These are phyloP conservation scores for Crithidia expoeki DNA, from an alignment of 208 protist species.

Conservation along the genomic window DNA sequence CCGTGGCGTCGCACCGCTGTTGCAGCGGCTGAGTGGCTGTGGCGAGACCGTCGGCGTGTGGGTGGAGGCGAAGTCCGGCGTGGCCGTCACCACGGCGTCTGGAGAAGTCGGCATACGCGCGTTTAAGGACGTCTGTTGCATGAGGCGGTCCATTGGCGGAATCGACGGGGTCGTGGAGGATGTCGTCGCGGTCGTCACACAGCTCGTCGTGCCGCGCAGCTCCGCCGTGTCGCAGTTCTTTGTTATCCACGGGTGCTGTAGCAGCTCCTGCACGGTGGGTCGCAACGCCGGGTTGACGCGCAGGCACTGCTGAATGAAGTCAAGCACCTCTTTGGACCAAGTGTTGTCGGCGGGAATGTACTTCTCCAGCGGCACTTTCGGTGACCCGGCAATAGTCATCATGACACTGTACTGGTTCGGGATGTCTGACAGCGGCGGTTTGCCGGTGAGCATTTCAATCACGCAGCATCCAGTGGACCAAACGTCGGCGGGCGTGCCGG, in stretches of 20 bases:
- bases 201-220: conserved; percentile 21
- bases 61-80: background rate
- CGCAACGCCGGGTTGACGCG: conserved; percentile 53
- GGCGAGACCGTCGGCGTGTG: background rate
- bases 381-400: conserved; percentile 70
- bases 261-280: conserved; percentile 57
- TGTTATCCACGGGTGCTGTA: conserved; percentile 70
- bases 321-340: conserved; percentile 56
- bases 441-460: conserved; percentile 89
- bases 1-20: conserved; percentile 6
- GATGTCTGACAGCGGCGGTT: conserved; percentile 63
- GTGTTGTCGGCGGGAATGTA: conserved; percentile 67
- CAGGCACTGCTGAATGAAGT: conserved; percentile 72
- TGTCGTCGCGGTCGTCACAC: background rate
- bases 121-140: too few species aligned
- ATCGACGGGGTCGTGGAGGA: conserved; percentile 8
- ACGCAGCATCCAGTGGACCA: conserved; percentile 93
- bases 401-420: conserved; percentile 80
- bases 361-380: conserved; percentile 45
- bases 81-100: conserved; percentile 1
- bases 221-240: conserved; percentile 23
- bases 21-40: background rate
- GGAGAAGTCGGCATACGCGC: conserved; percentile 1
- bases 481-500: conserved; percentile 69
- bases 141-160: background rate